Base-by-base conservation (phyloP, 108 stramenopile species). In the Licmophora abbreviata region DNA sequence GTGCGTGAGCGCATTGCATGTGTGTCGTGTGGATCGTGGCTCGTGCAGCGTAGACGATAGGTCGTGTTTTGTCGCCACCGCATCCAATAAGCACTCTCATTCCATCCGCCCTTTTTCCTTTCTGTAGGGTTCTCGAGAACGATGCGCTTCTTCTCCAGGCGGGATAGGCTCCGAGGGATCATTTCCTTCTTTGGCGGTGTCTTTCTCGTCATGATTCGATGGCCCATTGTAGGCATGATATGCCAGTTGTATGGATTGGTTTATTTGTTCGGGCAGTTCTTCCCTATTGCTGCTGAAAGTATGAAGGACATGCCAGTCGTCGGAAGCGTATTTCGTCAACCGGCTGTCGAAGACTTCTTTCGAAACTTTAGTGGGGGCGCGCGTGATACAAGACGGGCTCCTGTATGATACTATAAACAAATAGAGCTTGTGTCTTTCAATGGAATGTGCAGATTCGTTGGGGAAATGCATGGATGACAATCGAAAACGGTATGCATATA, bases 241-340 rank as follows among this genome's bases (percentile, higher is more conserved):
- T 58, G 54, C 40, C 92, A 93, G 53, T 33, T 85, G 2, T 93
- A 93, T 46, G 92, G 92, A 22, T 55, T 93, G 40, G 63, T 93
- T 3, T 93, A 93, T 59, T 56, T 93, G 38, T 93, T 93, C 64
- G 92, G 92, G 42, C 92, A 93, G 43, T 93, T 93, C 65, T 89
- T 93, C 64, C 92, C 92, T 1, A 93, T 93, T 55, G 87, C 83
- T 8, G 85, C 85, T 22, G 75, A 81, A 44, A 75, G 80, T 23
- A 67, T 89, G 79, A 73, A 74, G 60, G 77, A 89, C 54, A 81
- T 79, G 17, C 89, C 89, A 1, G 75, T 86, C 18, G 69, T 91
- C 55, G 89, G 89, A 50, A 61, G 60, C 14, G 52, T 86, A 30
- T 73, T 91, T 43, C 65, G 74, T 17, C 46, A 69, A 31, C 85